Evolutionary conservation across 768 basidiomycete species (phyloP), one percentile per base, ranked within the genome.

Genomic region (Calocybe gangraenosa): DNA sequence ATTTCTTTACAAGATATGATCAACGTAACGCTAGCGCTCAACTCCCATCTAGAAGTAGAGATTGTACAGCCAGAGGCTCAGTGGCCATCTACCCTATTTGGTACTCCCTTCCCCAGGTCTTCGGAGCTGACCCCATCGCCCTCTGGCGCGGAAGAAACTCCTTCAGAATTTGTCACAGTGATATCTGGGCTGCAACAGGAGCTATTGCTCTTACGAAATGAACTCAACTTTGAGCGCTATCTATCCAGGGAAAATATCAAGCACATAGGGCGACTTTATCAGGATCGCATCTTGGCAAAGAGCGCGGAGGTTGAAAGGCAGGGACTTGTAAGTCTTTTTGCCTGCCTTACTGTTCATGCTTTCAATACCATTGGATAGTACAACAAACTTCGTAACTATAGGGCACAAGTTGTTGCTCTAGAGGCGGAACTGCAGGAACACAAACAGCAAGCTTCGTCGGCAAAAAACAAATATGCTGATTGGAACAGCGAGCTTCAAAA

Each of bases 191-290:
- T 93, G 47, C 91, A 93, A 61, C 73, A 84, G 35, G 87, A 92
- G 56, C 72, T 87, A 1, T 62, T 91, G 2, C 62, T 91, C 21
- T 68, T 92, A 21, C 73, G 84, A 39, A 89, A 82, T 58, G 89
- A 92, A 52, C 77, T 92, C 33, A 89, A 90, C 58, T 89, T 92
- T 49, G 87, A 92, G 65, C 69, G 84, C 19, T 93, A 89, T 87
- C 67, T 87, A 33, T 82, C 87, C 46, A 73, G 87, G 51, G 83
- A 91, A 63, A 89, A 90, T 47, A 75, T 85, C 41, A 79, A 81
- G 58, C 87, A 92, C 56, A 85, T 93, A 40, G 87, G 84, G n/a
- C 75, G 83, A 32, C 66, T 92, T 34, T 84, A 88, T 55, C 76
- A 84, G 51, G 83, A 88, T 52, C 81, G 79, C 23, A 78, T 87